phyloP scores from a whole-genome alignment of 1,139 yeast species.

The Taiozyma onychis region DNA sequence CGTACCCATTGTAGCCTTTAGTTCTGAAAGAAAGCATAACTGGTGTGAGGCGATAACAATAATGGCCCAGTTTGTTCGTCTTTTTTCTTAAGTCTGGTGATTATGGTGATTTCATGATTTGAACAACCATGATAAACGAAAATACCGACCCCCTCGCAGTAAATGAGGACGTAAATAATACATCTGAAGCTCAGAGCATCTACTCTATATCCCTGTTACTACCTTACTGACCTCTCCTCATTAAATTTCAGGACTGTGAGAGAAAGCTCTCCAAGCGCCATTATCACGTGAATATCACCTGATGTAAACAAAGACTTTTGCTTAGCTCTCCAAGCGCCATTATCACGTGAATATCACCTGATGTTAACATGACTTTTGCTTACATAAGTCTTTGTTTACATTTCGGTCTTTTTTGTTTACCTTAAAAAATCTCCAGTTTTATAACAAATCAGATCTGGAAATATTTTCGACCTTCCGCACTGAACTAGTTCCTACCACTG shows the following conservation, averaged over 20 bases:
- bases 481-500: background rate
- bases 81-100: background rate
- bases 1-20: constrained; percentile 80
- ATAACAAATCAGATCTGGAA: background rate
- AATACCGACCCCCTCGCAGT: background rate
- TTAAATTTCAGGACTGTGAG: too few relatives aligned
- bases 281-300: background rate
- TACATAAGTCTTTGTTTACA: background rate
- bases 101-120: background rate
- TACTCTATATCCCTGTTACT: background rate
- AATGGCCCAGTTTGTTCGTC: background rate
- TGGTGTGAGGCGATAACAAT: background rate
- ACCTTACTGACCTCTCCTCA: background rate
- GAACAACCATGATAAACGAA: background rate
- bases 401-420: background rate
- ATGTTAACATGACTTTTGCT: background rate
- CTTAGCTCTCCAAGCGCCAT: too few relatives aligned
- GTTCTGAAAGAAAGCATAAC: constrained; percentile 72
- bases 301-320: too few relatives aligned
- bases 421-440: background rate
- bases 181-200: background rate
- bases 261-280: background rate
- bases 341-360: background rate
- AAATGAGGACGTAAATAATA: background rate
- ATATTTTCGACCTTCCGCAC: background rate